These are phyloP conservation scores for Fusarium beomiforme DNA, from an alignment of 2,329 filamentous ascomycete genomes.

Conservation along the genomic window DNA sequence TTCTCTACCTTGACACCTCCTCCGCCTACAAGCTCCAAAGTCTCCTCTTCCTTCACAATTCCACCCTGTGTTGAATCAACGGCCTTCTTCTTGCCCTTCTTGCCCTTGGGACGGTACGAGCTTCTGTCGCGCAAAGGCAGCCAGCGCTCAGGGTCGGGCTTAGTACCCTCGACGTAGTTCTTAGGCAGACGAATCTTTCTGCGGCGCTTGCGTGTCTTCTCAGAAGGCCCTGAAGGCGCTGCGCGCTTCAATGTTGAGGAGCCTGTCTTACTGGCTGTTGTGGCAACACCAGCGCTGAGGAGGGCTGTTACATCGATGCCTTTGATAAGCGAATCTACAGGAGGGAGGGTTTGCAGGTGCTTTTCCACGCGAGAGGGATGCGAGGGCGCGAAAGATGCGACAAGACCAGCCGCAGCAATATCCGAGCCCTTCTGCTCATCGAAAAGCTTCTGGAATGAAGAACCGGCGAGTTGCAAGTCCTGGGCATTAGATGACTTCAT, in stretches of 20 bases:
- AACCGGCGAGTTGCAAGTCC: conserved; percentile 75
- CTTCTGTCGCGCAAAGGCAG: conserved; percentile 89
- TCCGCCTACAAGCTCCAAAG: conserved; percentile 69
- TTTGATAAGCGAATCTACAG: conserved; percentile 69
- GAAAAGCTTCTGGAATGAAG: conserved; percentile 81
- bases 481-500: conserved; percentile 76
- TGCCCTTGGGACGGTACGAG: conserved; percentile 88
- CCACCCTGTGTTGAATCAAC: conserved; percentile 87
- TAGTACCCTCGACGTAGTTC: conserved; percentile 79
- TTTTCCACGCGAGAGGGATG: conserved; percentile 65
- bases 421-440: conserved; percentile 72
- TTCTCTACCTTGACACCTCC: conserved; percentile 74
- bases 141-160: conserved; percentile 91
- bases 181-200: conserved; percentile 74
- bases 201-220: conserved; percentile 63
- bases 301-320: conserved; percentile 71
- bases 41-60: conserved; percentile 77
- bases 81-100: conserved; percentile 88
- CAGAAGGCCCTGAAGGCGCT: conserved; percentile 48
- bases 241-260: conserved; percentile 60
- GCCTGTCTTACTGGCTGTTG: conserved; percentile 50
- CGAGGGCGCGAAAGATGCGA: conserved; percentile 79
- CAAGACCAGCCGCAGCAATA: conserved; percentile 81
- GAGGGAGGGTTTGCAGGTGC: conserved; percentile 66
- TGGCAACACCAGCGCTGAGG: conserved; percentile 70